Evolutionary conservation across 2,329 filamentous ascomycete genomes (phyloP).

Genomic region (Rhinocladiella similis): DNA sequence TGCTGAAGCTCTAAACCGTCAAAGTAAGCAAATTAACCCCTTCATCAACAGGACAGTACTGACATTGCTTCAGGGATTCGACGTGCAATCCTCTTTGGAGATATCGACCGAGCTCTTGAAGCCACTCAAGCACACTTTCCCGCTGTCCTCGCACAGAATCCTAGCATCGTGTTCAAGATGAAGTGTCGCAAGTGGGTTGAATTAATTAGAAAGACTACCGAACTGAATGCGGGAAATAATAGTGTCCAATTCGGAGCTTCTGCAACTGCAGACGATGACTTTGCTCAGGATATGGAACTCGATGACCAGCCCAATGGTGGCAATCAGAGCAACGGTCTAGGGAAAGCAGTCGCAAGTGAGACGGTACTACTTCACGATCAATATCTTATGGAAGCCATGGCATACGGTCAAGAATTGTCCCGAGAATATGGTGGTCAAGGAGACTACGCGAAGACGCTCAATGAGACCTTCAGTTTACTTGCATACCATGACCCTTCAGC

Average conservation of each 20-base stretch:
- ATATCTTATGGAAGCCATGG: conserved; percentile 68
- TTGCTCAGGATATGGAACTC: conserved; percentile 59
- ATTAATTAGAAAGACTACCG: conserved; percentile 77
- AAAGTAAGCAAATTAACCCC: conserved; percentile 61
- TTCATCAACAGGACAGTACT: conserved; percentile 9
- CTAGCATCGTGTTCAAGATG: conserved; percentile 83
- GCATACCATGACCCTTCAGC: conserved; percentile 81
- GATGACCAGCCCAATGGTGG: conserved; percentile 41
- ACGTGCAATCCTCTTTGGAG: conserved; percentile 81
- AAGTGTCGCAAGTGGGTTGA: conserved; percentile 92
- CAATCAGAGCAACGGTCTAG: conserved; percentile 33
- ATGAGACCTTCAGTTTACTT: conserved; percentile 84
- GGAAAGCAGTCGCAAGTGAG: conserved; percentile 34
- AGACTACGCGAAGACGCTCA: conserved; percentile 71
- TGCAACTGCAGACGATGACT: conserved; percentile 36
- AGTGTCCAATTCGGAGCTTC: conserved; percentile 34
- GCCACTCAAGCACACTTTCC: conserved; percentile 78
- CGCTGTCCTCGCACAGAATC: conserved; percentile 74
- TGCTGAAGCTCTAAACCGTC: conserved; percentile 79
- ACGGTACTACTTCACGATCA: conserved; percentile 41
- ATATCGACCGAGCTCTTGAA: conserved; percentile 88
- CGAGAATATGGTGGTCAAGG: conserved; percentile 75
- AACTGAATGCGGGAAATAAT: conserved; percentile 56
- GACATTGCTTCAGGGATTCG: conserved; percentile 66
- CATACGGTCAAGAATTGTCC: conserved; percentile 77